A percentile compares a stretch with the other conserved stretches of the same genome.
Evolutionary conservation across 2,329 filamentous ascomycete genomes (phyloP).

Genomic region (Venturia pyrina): DNA sequence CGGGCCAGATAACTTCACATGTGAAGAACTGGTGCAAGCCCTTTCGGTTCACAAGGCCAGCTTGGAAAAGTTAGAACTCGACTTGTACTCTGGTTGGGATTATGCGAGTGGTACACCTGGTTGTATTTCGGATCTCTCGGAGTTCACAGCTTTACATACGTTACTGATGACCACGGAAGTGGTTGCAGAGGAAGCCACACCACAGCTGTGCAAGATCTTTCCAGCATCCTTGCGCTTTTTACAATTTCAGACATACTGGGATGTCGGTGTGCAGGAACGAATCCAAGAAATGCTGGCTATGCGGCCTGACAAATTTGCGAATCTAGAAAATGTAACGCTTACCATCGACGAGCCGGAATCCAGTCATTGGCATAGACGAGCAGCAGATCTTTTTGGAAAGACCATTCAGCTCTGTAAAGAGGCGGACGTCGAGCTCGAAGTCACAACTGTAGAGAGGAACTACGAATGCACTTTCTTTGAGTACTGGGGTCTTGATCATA

Average conservation of each 20-base stretch:
- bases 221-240: background rate
- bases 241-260: background rate
- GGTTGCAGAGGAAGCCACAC: background rate
- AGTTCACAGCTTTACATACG: background rate
- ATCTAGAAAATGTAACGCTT: background rate
- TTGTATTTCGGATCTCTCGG: background rate
- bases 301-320: background rate
- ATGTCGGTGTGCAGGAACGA: background rate
- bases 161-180: background rate
- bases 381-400: background rate
- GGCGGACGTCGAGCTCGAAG: background rate
- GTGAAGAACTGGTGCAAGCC: background rate
- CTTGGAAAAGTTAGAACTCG: too few species aligned
- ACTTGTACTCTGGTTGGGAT: background rate
- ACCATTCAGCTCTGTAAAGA: background rate
- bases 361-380: background rate
- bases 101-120: background rate
- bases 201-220: background rate
- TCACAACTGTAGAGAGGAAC: background rate
- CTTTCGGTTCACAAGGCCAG: background rate
- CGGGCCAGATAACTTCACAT: background rate
- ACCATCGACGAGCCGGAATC: background rate
- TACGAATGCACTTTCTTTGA: background rate
- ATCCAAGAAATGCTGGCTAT: background rate
- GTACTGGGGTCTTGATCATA: background rate